These are phyloP conservation scores for Cyclostephanos tholiformis DNA, from an alignment of 108 stramenopile species.

Conservation along the genomic window DNA sequence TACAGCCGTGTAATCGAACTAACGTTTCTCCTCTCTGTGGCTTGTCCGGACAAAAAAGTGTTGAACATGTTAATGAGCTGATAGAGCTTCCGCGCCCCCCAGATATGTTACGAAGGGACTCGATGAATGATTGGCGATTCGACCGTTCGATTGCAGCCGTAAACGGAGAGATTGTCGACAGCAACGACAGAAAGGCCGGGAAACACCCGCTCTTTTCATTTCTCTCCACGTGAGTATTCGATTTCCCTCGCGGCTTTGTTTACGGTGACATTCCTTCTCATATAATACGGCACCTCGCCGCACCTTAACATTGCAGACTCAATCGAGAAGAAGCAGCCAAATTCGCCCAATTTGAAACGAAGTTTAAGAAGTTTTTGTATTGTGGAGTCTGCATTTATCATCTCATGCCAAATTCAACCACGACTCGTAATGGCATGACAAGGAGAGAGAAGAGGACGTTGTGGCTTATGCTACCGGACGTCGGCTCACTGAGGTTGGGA, in stretches of 20 bases:
- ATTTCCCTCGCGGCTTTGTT: neutral
- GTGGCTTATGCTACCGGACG: slow-evolving; percentile 82
- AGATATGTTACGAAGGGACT: slow-evolving; percentile 52
- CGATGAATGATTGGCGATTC: slow-evolving; percentile 59
- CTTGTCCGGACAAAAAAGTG: slow-evolving; percentile 16
- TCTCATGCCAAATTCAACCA: slow-evolving; percentile 51
- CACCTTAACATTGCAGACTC: slow-evolving; percentile 5
- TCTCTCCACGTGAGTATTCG: slow-evolving; percentile 22
- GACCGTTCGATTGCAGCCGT: slow-evolving; percentile 39
- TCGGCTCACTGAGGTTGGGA: slow-evolving; percentile 67
- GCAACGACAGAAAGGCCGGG: slow-evolving; percentile 28
- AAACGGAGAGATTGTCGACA: slow-evolving; percentile 38
- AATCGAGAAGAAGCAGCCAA: slow-evolving; percentile 53
- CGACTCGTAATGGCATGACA: slow-evolving; percentile 48
- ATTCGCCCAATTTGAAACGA: slow-evolving; percentile 62
- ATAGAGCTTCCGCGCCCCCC: slow-evolving; percentile 71
- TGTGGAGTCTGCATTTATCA: slow-evolving; percentile 78
- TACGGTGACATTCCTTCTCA: neutral
- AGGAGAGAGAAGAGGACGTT: slow-evolving; percentile 71
- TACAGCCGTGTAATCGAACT: neutral
- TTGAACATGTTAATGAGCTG: slow-evolving; percentile 79
- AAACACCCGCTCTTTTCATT: slow-evolving; percentile 38
- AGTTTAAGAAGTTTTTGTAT: slow-evolving; percentile 81
- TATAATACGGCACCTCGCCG: neutral
- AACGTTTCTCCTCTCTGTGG: neutral